These are phyloP conservation scores for Madurella mycetomatis DNA, from an alignment of 2,329 filamentous ascomycete genomes.

Conservation along the genomic window DNA sequence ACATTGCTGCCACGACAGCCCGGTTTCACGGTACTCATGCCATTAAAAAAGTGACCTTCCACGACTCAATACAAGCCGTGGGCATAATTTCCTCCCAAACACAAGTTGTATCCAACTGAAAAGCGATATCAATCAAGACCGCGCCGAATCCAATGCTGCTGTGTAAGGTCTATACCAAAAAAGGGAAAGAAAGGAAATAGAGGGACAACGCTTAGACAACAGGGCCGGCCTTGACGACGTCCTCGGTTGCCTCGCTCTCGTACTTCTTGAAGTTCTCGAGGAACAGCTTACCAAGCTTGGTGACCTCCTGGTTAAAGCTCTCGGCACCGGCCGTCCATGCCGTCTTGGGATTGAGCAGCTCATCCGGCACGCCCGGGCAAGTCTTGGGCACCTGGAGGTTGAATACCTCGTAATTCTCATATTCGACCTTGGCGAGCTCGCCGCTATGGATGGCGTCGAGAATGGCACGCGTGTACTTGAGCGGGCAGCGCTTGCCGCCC, in stretches of 20 bases:
- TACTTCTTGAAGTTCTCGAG: conserved; percentile 98
- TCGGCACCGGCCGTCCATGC: conserved; percentile 81
- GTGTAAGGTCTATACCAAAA: conserved; percentile 5
- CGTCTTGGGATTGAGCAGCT: conserved; percentile 91
- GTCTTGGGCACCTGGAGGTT: conserved; percentile 93
- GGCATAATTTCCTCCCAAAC: not conserved
- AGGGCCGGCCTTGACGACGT: conserved; percentile 61
- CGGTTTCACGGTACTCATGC: too few species aligned
- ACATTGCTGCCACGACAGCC: too few species aligned
- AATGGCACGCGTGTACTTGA: conserved; percentile 98
- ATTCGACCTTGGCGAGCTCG: conserved; percentile 87
- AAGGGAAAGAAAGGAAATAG: not conserved
- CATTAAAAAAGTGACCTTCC: too few species aligned
- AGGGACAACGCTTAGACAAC: conserved; percentile 18
- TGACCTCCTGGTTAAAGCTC: conserved; percentile 82
- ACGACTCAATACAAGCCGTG: not conserved
- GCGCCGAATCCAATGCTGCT: conserved; percentile 14
- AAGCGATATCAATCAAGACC: not conserved
- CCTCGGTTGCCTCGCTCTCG: conserved; percentile 72
- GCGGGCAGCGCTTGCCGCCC: conserved; percentile 91
- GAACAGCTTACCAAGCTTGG: conserved; percentile 86
- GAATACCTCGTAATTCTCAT: conserved; percentile 94
- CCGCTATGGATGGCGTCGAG: conserved; percentile 97
- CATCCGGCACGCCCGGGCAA: conserved; percentile 81
- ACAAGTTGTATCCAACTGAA: conserved; percentile 2